Base-by-base conservation (phyloP, 176 grass and related monocot species). In the Aegilops speltoides region DNA sequence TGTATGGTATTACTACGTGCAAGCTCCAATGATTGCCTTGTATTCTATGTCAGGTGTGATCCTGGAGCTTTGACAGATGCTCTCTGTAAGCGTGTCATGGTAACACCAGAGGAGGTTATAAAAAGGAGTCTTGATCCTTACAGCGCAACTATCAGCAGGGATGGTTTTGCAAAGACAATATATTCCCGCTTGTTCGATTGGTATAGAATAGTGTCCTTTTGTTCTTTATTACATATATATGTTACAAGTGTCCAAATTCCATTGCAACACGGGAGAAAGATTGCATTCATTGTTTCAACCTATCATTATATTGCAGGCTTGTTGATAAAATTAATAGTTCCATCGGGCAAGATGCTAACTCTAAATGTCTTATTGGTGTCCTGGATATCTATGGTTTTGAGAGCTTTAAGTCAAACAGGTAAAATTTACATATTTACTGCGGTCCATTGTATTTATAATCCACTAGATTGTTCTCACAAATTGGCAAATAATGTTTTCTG, bases 321-420 rank as follows among this genome's bases (percentile, higher is more conserved):
- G 97, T 99, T 56, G 94, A 99, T 65, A 99, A 94, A 94, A 99
- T 99, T 37, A 99, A 99, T 65, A 95, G 81, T 62, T 99, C 97
- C 25, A 99, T 99, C 65, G 97, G 97, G 66, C 97, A 99, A 91
- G 97, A 99, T 68, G 76, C 94, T 87, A 84, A 36, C 63, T 99
- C 97, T 19, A 99, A 96, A 80, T 91, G 92, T 80, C 92, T 99
- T 66, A 99, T 99, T 50, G 97, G 97, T 86, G 97, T 99, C 29
- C 87, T 99, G 73, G 97, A 99, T 76, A 99, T 99, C 60, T 99
- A 99, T 89, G 97, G 97, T 91, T 99, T 99, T 87, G 97, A 99
- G 87, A 99, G 97, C 88, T 99, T 99, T 80, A 99, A 99, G 87
- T 78, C 85, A 24, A 99, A 99, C 82, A 99, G 94, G 94, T 95